Evolutionary conservation across 2,329 filamentous ascomycete species (phyloP), one percentile per base, ranked within the genome.

Genomic region (Diplodia seriata): DNA sequence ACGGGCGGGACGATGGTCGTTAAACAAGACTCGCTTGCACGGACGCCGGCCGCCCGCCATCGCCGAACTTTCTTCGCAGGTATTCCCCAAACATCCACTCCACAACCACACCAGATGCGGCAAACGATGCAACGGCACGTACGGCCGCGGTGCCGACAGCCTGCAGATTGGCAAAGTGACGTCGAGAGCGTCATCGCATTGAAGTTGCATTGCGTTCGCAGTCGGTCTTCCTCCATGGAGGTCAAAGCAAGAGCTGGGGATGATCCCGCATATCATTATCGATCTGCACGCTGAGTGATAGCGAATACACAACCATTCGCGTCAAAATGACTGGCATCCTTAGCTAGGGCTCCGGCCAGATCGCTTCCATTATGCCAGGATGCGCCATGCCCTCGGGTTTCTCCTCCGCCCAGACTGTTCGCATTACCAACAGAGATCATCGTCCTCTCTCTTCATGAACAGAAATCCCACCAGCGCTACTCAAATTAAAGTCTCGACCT

Each of bases 401-500:
- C 31, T 18, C 43, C 7, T 33, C 31, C 43, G 33, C 3, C 38
- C n/a, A 8, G 15, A 9, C 36, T 9, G 36, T 51, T 26, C 33
- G 56, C 50, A 18, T 15, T n/a, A 4, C 15, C 64, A 40, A 23
- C 61, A 43, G 18, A 51, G 33, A 62, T 49, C 40, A 49, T 36
- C 20, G n/a, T 47, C 26, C 50, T 23, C 47, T 63, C 59, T 63
- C 38, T 47, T 5, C 7, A 36, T 26, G n/a, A 26, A 38, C 14
- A 47, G 31, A 15, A 15, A 53, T 11, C 26, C 31, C 47, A 53
- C 38, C 59, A 63, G 47, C 47, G 47, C 47, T 36, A 38, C 50
- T 53, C 18, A 63, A 63, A 40, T 70, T 65, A 79, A 23, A 80
- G 73, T 72, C 76, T 79, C 49, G 78, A 70, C 70, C 76, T 78